These are phyloP conservation scores for Aspergillus texensis DNA, from an alignment of 2,329 filamentous ascomycete species.

Conservation along the genomic window DNA sequence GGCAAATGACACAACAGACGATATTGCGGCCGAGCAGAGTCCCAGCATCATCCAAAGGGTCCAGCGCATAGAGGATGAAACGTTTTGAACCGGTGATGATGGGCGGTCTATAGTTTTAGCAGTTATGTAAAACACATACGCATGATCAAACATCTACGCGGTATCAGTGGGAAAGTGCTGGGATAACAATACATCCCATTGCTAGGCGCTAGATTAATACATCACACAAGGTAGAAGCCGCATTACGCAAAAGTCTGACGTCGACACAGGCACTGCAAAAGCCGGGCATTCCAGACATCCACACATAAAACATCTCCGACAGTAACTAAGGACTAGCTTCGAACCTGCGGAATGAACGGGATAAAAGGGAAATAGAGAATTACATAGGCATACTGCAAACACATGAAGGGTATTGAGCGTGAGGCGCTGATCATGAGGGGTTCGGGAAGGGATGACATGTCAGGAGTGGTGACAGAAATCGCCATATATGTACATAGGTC, in stretches of 20 bases:
- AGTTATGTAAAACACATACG: not conserved
- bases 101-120: not conserved
- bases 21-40: slow-evolving; percentile 44
- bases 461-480: slow-evolving; percentile 6
- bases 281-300: slow-evolving; percentile 8
- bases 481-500: slow-evolving; percentile 31
- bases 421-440: slow-evolving; percentile 29
- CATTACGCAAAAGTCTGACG: not conserved
- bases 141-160: not conserved
- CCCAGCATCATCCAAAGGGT: slow-evolving; percentile 49
- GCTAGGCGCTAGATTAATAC: not conserved
- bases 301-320: slow-evolving; percentile 7
- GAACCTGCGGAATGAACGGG: slow-evolving; percentile 34
- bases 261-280: not conserved
- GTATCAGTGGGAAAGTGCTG: not conserved
- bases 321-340: slow-evolving; percentile 32
- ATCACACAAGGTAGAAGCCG: not conserved
- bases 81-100: slow-evolving; percentile 37
- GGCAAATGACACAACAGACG: slow-evolving; percentile 42
- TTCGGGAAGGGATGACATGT: slow-evolving; percentile 13
- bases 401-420: slow-evolving; percentile 37
- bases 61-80: slow-evolving; percentile 49
- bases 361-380: slow-evolving; percentile 12
- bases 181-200: not conserved
- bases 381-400: slow-evolving; percentile 14